These are phyloP conservation scores for Globisporangium acanthophoron DNA, from an alignment of 352 stramenopile species.

Conservation along the genomic window DNA sequence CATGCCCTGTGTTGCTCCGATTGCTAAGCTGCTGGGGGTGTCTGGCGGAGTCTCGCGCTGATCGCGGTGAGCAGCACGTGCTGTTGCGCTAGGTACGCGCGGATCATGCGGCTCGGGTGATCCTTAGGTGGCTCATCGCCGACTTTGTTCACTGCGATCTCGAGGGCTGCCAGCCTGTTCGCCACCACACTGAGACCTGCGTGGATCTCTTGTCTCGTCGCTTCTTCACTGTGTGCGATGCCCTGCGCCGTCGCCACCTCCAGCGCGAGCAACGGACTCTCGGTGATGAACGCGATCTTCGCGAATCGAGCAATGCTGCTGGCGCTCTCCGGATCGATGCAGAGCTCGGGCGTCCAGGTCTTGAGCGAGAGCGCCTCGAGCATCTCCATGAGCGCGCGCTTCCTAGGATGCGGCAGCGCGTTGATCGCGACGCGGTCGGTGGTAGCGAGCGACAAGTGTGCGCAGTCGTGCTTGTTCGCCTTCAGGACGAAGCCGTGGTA, in stretches of 20 bases:
- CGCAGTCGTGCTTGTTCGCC: constrained; percentile 81
- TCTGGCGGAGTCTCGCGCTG: not conserved
- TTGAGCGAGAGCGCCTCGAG: constrained; percentile 19
- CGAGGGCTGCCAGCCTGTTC: constrained; percentile 5
- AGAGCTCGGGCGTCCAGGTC: constrained; percentile 37
- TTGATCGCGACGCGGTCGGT: constrained; percentile 4
- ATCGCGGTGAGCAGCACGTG: constrained; percentile 4
- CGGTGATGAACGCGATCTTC: constrained; percentile 21
- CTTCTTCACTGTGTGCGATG: not conserved
- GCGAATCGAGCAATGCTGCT: constrained; percentile 15
- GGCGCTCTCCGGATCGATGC: constrained; percentile 13
- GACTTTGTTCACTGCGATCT: not conserved
- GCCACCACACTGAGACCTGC: not conserved
- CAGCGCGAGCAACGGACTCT: constrained; percentile 13
- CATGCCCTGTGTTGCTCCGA: not conserved
- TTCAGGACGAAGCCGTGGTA: constrained; percentile 90
- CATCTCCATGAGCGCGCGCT: constrained; percentile 15
- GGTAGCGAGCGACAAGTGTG: constrained; percentile 44
- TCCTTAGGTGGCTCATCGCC: not conserved
- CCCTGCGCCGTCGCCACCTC: not conserved
- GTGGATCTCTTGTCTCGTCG: not conserved
- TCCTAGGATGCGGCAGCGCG: constrained; percentile 7
- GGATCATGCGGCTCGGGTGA: constrained; percentile 14
- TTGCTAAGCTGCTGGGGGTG: not conserved
- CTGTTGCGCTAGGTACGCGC: constrained; percentile 23